Evolutionary conservation across 495 filamentous ascomycete genomes (phyloP), one percentile per base, ranked within the genome.

Genomic region (Pseudevernia furfuracea): DNA sequence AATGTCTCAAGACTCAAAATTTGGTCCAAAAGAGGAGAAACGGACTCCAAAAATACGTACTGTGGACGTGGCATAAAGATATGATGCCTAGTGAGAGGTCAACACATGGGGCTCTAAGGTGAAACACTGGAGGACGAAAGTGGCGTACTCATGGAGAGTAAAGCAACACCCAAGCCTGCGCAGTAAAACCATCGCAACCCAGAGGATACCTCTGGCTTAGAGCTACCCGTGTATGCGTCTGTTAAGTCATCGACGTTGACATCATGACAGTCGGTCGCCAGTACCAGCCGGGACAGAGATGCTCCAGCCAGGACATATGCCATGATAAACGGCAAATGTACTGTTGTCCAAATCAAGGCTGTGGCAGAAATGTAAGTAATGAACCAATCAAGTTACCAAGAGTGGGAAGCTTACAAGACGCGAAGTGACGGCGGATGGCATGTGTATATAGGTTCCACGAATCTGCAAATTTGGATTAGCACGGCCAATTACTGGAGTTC

Each of bases 101-200:
- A 70, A 62, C 19, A 17, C 3, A 3, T 28, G 58, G 30, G 11
- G 6, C 14, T 44, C 32, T 12, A 3, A 12, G 15, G 21, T 53
- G 14, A 25, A 41, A 43, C n/a, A 53, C 14, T 4, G 7, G 12
- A 25, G 43, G 37, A 46, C 34, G 44, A 3, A 60, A 9, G 37
- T 5, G 12, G 67, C 67, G 46, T 67, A 74, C 72, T 75, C 81
- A 82, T 85, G 70, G 70, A 74, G 14, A 74, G 59, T n/a, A 86
- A 72, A 10, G 82, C 77, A 12, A 80, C 75, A 37, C 74, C 81
- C 7, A 85, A 69, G 3, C 84, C 84, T 25, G 66, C 74, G 71
- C 82, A 84, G 71, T 85, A 86, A 72, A 84, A 85, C 75, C 81
- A 84, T 23, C 81, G 77, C 14, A 83, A 74, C 30, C 82, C 83